These are phyloP conservation scores for Bipolaris gigantea DNA, from an alignment of 2,329 filamentous ascomycete genomes.

Conservation along the genomic window DNA sequence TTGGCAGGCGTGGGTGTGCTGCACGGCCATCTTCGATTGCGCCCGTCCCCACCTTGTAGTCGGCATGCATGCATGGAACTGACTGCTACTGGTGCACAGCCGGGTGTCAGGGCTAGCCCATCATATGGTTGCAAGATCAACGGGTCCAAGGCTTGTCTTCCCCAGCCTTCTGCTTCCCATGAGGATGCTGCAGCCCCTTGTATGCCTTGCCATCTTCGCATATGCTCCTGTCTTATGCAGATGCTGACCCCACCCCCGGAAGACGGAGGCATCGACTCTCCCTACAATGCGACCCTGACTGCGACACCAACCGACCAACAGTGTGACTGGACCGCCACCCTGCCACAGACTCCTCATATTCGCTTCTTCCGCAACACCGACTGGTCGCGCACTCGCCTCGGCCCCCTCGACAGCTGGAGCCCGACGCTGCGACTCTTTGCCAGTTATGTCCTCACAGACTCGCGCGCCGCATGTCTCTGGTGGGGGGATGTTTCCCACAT, in stretches of 20 bases:
- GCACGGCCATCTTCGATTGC: constrained; percentile 5
- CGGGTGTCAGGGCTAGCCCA: background rate
- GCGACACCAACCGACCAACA: constrained; percentile 1
- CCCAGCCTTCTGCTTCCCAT: background rate
- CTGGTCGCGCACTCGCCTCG: constrained; percentile 33
- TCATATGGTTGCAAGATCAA: constrained; percentile 1
- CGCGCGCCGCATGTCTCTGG: constrained; percentile 39
- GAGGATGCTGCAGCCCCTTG: constrained; percentile 4
- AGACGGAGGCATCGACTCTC: constrained; percentile 10
- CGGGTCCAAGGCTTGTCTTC: background rate
- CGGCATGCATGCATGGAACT: constrained; percentile 23
- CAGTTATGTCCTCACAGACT: constrained; percentile 37
- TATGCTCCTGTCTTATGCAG: constrained; percentile 8
- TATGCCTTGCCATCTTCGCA: constrained; percentile 2
- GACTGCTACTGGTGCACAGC: constrained; percentile 34
- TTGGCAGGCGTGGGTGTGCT: background rate
- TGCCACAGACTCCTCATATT: constrained; percentile 37
- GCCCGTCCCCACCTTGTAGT: background rate
- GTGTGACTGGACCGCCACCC: constrained; percentile 34
- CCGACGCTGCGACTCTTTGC: constrained; percentile 35
- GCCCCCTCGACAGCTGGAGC: constrained; percentile 31
- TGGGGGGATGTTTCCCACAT: constrained; percentile 32
- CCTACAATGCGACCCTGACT: background rate
- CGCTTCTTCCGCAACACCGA: constrained; percentile 37
- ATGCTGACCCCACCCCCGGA: constrained; percentile 22